Evolutionary conservation across 345 rosid genomes (phyloP).

Genomic region (Eucalyptus microcorys): DNA sequence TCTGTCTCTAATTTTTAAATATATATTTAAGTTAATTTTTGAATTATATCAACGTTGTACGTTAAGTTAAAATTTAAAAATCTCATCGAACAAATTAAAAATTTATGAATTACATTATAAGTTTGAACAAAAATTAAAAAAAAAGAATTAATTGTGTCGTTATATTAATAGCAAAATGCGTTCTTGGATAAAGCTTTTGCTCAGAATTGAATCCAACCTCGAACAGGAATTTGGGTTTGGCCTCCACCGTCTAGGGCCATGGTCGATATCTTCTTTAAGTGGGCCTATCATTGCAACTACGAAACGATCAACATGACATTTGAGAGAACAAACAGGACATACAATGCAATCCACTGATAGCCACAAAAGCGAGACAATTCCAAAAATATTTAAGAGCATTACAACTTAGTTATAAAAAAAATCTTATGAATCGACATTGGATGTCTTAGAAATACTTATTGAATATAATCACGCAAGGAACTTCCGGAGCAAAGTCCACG

Average conservation of each 20-base stretch:
- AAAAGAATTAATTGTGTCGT: accelerated
- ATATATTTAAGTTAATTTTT: too few relatives aligned
- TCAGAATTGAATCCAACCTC: not conserved
- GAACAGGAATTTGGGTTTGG: not conserved
- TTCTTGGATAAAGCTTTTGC: not conserved
- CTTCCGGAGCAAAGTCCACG: not conserved
- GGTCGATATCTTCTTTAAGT: not conserved
- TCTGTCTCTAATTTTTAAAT: accelerated
- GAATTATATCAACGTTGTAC: accelerated
- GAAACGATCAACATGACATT: not conserved
- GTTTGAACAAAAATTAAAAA: accelerated
- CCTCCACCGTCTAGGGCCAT: not conserved
- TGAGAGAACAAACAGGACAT: not conserved
- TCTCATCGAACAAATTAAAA: accelerated
- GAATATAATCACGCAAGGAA: not conserved
- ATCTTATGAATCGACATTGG: too few relatives aligned
- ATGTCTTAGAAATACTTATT: not conserved
- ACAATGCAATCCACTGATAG: too few relatives aligned
- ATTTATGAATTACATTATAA: too few relatives aligned
- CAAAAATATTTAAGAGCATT: not conserved
- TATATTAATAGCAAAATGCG: not conserved
- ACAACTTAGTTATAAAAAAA: not conserved
- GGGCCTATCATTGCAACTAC: not conserved
- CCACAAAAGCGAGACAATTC: not conserved
- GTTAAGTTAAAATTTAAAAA: accelerated